Evolutionary conservation across 257 asterid genomes (phyloP).

Genomic region (Salvia miltiorrhiza): DNA sequence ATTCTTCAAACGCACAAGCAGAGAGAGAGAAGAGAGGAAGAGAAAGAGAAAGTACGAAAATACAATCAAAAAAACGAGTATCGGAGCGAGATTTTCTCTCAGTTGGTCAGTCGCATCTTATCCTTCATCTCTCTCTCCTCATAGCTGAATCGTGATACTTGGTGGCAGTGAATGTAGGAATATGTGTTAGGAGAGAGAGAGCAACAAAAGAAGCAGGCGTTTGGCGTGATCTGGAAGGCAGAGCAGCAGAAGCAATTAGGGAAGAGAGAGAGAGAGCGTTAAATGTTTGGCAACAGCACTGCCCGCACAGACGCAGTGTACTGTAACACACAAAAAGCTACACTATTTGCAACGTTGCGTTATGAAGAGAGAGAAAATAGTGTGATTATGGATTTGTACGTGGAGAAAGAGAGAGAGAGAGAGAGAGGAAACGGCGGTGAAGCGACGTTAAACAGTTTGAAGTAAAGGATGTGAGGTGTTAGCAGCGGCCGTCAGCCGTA

Average conservation of each 20-base stretch:
- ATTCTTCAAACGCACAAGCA: conserved; percentile 10
- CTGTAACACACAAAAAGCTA: conserved; percentile 23
- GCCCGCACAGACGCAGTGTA: conserved; percentile 27
- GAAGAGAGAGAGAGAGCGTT: conserved; percentile 32
- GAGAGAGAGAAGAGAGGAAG: neutral
- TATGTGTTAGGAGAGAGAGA: conserved; percentile 32
- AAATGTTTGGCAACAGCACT: conserved; percentile 40
- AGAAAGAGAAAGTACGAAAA: neutral
- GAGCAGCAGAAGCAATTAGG: conserved; percentile 46
- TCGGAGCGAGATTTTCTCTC: neutral
- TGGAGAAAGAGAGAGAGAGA: neutral
- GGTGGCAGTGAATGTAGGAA: conserved; percentile 29
- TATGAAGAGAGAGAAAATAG: conserved; percentile 47
- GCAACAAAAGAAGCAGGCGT: conserved; percentile 68
- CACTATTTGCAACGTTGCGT: conserved; percentile 32
- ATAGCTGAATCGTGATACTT: conserved; percentile 18
- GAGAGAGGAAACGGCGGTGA: conserved; percentile 76
- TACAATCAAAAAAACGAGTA: neutral
- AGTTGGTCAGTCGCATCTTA: conserved; percentile 13
- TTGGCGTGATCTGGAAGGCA: conserved; percentile 94
- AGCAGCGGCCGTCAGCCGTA: conserved; percentile 58
- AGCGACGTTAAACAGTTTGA: conserved; percentile 60
- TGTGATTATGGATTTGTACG: neutral
- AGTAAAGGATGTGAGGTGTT: neutral
- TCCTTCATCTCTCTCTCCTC: conserved; percentile 22